Evolutionary conservation across 768 basidiomycete genomes (phyloP).

Genomic region (Tulasnella sp.): DNA sequence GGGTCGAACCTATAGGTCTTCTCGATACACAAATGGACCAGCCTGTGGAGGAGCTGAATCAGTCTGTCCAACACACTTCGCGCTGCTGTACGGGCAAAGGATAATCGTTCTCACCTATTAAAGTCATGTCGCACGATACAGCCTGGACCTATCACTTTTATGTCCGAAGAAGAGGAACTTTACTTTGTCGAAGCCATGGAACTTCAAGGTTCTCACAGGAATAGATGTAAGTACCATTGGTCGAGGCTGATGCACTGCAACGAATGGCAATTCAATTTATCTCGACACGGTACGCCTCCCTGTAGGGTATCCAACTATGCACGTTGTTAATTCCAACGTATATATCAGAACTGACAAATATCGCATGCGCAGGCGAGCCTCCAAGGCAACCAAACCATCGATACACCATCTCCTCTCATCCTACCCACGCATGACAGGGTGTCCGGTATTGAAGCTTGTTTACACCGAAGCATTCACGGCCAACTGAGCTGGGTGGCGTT

Average conservation of each 20-base stretch:
- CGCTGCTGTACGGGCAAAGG: slow-evolving; percentile 40
- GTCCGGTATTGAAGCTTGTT: slow-evolving; percentile 27
- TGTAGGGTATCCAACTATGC: background rate
- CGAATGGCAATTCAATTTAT: slow-evolving; percentile 31
- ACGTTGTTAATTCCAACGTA: background rate
- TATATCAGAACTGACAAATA: slow-evolving; percentile 30
- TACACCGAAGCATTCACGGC: slow-evolving; percentile 25
- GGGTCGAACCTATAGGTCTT: slow-evolving; percentile 37
- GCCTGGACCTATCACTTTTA: slow-evolving; percentile 39
- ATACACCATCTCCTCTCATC: slow-evolving; percentile 33
- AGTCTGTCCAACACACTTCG: slow-evolving; percentile 47
- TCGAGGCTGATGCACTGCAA: background rate
- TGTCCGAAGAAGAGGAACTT: slow-evolving; percentile 49
- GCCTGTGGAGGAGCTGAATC: slow-evolving; percentile 43
- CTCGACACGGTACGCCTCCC: slow-evolving; percentile 34
- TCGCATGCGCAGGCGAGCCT: slow-evolving; percentile 30
- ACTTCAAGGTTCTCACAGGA: slow-evolving; percentile 45
- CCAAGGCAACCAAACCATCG: slow-evolving; percentile 35
- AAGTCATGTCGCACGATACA: slow-evolving; percentile 38
- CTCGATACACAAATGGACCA: slow-evolving; percentile 36
- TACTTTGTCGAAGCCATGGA: slow-evolving; percentile 54
- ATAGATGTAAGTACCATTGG: no score
- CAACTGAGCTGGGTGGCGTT: slow-evolving; percentile 27
- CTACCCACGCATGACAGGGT: slow-evolving; percentile 36
- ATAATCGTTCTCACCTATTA: slow-evolving; percentile 27